Evolutionary conservation across 1,284 basidiomycete species (phyloP).

Genomic region (Ceratobasidium sp.): DNA sequence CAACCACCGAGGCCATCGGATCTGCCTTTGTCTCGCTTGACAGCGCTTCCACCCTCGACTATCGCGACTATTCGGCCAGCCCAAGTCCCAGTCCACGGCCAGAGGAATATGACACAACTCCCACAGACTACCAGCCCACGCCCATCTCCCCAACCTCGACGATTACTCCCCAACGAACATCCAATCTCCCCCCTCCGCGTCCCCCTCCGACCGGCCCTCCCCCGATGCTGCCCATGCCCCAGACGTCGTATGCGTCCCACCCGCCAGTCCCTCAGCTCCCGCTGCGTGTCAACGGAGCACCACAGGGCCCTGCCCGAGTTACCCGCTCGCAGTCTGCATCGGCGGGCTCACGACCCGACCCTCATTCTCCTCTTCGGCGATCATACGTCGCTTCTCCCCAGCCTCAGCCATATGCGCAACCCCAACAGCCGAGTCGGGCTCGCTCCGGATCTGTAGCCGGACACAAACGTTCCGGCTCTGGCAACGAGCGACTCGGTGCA

Average conservation of each 20-base stretch:
- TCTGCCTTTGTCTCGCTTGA: constrained; percentile 58
- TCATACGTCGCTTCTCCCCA: constrained; percentile 25
- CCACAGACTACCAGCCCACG: constrained; percentile 5
- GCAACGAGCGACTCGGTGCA: constrained; percentile 20
- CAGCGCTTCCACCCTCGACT: constrained; percentile 51
- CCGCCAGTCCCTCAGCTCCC: constrained; percentile 44
- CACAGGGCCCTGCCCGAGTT: constrained; percentile 7
- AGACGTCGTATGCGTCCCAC: constrained; percentile 56
- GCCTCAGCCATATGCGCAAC: not conserved
- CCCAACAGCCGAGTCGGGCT: not conserved
- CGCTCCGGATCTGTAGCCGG: constrained; percentile 29
- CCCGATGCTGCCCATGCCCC: constrained; percentile 62
- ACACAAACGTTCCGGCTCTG: constrained; percentile 32
- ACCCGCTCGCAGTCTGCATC: constrained; percentile 24
- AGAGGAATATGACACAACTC: constrained; percentile 25
- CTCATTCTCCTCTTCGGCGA: constrained; percentile 27
- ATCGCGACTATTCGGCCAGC: constrained; percentile 46
- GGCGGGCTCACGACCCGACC: constrained; percentile 15
- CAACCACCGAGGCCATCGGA: constrained; percentile 55
- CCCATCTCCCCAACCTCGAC: constrained; percentile 31
- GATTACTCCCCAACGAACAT: constrained; percentile 50
- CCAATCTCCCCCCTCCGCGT: constrained; percentile 66
- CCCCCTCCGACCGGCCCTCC: constrained; percentile 68
- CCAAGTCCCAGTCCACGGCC: constrained; percentile 8
- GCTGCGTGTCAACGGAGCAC: constrained; percentile 17